Evolutionary conservation across 2,329 filamentous ascomycete species (phyloP), one percentile per base, ranked within the genome.

Genomic region (Penicillium vulpinum): DNA sequence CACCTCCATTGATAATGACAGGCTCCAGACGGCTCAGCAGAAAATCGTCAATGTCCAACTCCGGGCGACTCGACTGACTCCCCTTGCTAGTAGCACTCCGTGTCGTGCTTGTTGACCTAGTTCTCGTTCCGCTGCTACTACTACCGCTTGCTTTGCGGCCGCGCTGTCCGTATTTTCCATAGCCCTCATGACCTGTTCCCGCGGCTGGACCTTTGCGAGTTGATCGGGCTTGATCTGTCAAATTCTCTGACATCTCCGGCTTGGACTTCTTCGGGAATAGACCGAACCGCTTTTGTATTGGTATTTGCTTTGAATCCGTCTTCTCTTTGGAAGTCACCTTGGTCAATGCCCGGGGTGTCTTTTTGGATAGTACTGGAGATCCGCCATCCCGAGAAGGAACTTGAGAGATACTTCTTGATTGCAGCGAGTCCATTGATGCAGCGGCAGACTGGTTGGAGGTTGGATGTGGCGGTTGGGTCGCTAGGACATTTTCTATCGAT

Each of bases 131-230:
- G 46, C 67, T 77, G 31, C 64, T 75, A 61, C 71, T 78, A 54
- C 75, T 70, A 46, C 73, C 65, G 51, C 78, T 80, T 49, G 70
- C 51, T 57, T 75, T 78, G 51, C 79, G 73, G 43, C 78, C 78
- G 40, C 78, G 72, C 54, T 75, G 73, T 5, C 72, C 71, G 65
- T 81, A 79, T 62, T 73, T 81, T 13, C 78, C 78, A 62, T 83
- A 82, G 28, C 77, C 78, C 76, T 97, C 93, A 67, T 97, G 92
- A 0, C 93, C 93, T 36, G 93, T 97, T n/a, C 93, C 93, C 39
- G 93, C 93, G 16, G 84, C 85, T 22, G 93, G 93, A 0, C 93
- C 92, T 73, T 91, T 93, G 28, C 89, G 83, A 24, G 78, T 59
- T 8, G 78, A 69, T 61, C 82, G 85, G 36, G 82, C 80, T 69